Evolutionary conservation across 129 eudicot genomes (phyloP).

Genomic region (Chrysanthemum lavandulifolium): DNA sequence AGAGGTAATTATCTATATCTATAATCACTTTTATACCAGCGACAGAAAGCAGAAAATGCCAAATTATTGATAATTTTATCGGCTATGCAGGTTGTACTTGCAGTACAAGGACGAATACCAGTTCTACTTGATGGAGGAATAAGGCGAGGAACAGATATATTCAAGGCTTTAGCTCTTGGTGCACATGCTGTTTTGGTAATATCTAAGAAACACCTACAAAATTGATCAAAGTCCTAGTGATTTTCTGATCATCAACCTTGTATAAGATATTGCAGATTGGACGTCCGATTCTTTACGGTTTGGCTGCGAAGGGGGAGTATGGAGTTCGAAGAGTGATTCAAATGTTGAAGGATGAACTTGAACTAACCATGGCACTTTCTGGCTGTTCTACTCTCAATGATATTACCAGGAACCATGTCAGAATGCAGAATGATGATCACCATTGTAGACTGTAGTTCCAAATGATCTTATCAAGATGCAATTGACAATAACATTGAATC

Average conservation of each 20-base stretch:
- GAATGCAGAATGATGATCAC: constrained; percentile 32
- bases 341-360: constrained; percentile 77
- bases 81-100: constrained; percentile 53
- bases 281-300: constrained; percentile 55
- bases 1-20: constrained; percentile 43
- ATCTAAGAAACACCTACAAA: background rate
- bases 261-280: constrained; percentile 51
- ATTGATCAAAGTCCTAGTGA: background rate
- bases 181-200: constrained; percentile 77
- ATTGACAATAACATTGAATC: background rate
- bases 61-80: background rate
- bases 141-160: constrained; percentile 82
- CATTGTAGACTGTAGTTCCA: constrained; percentile 3
- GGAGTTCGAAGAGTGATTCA: constrained; percentile 57
- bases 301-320: constrained; percentile 71
- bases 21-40: background rate
- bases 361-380: constrained; percentile 76
- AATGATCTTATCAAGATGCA: background rate
- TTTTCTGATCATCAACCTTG: background rate
- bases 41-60: background rate
- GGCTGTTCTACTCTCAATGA: constrained; percentile 61
- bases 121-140: constrained; percentile 78
- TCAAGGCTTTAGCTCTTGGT: constrained; percentile 91
- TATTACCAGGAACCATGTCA: constrained; percentile 64
- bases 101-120: constrained; percentile 65